Base-by-base conservation (phyloP, 1,284 basidiomycete species). In the Vanrija sp. region DNA sequence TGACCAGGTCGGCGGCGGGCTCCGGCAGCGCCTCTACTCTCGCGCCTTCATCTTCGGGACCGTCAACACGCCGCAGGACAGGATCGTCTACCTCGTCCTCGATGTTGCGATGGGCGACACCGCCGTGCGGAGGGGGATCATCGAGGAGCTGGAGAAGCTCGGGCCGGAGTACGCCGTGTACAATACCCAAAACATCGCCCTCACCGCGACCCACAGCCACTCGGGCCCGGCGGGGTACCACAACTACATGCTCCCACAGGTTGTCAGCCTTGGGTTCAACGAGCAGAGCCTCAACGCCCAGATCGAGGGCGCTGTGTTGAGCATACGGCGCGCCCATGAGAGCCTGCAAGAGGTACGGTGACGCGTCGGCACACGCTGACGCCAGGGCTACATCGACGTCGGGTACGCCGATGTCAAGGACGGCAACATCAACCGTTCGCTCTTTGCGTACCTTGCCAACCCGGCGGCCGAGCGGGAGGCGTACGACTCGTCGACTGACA, bases 341-440 rank as follows among this genome's bases (percentile, higher is more conserved):
- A 24, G 38, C 7, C 49, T 58, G 18, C 14, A 49, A 9, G 19
- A 51, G 22, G 9, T 35, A 16, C n/a, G 27, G 25, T 19, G 23
- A 37, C 15, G 39, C 41, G 6, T 39, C n/a, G 4, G 12, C 8
- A 19, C 38, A n/a, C 9, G 9, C n/a, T 39, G 10, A 18, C 16
- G 18, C 9, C 38, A 39, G 49, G 54, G 56, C 2, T 19, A 22
- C 24, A 37, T 50, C 24, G 46, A 49, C 39, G 42, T 58, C 35
- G 56, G 52, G 18, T 42, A 31, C 6, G 44, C 45, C 12, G 47
- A 51, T 4, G 56, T 58, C 42, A 41, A 42, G 39, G 52, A 58
- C 35, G 52, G 52, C 3, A 51, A 49, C 39, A 58, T 58, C 46
- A 58, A 58, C 49, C 56, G 56, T 16, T 49, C 46, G 1, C 49